Evolutionary conservation across 139 green algal genomes (phyloP).

Genomic region (Microglena sp.): DNA sequence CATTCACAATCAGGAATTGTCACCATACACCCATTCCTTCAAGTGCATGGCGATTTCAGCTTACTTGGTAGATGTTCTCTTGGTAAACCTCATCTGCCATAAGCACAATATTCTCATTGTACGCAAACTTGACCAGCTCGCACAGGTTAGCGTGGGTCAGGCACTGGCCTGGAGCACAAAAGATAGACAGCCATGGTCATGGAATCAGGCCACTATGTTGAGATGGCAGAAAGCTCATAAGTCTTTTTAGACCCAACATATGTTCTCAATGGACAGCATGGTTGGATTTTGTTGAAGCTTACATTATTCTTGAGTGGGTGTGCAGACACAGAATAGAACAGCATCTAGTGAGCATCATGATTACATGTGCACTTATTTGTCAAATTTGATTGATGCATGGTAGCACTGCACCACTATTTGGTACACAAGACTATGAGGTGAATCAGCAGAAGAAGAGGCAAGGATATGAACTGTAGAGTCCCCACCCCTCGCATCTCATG

Average conservation of each 20-base stretch:
- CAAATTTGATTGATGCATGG: too few relatives aligned
- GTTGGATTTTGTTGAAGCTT: too few relatives aligned
- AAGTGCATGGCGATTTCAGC: too few relatives aligned
- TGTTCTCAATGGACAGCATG: too few relatives aligned
- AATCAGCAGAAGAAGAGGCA: neutral
- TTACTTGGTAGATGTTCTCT: conserved; percentile 26
- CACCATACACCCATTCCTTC: neutral
- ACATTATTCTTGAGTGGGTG: too few relatives aligned
- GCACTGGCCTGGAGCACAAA: conserved; percentile 28
- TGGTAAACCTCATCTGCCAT: conserved; percentile 89
- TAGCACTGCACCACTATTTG: too few relatives aligned
- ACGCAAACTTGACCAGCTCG: conserved; percentile 61
- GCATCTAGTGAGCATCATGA: too few relatives aligned
- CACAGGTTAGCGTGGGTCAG: conserved; percentile 50
- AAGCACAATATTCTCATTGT: conserved; percentile 62
- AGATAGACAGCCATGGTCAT: neutral
- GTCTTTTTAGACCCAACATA: too few relatives aligned
- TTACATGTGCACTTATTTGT: too few relatives aligned
- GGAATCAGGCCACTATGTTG: neutral
- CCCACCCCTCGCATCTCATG: neutral
- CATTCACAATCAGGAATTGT: conserved; percentile 7
- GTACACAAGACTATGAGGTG: too few relatives aligned
- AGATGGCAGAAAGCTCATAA: neutral
- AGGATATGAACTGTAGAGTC: neutral
- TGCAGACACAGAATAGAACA: too few relatives aligned